Conservation (phyloP, 306 rosid species). For the Cicer pinnatifidum region DNA sequence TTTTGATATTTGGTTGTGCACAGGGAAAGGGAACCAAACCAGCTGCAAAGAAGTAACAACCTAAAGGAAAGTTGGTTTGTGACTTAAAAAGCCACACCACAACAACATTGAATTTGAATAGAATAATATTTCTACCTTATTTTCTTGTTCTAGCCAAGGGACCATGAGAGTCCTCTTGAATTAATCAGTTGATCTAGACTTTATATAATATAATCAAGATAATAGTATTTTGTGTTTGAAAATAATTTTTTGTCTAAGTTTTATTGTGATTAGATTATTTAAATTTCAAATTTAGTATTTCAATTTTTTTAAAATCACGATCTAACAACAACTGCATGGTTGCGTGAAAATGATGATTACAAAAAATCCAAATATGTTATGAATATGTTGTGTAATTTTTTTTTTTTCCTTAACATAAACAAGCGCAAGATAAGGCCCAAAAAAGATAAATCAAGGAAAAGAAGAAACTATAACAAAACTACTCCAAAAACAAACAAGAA, state of each 20-base stretch:
- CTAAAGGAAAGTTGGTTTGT: conserved; percentile 8
- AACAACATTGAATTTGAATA: conserved; percentile 1
- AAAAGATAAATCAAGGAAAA: too few species aligned
- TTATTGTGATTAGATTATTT: too few species aligned
- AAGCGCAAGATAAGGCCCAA: too few species aligned
- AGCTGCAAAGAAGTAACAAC: conserved; percentile 59
- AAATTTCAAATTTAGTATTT: too few species aligned
- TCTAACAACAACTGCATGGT: too few species aligned
- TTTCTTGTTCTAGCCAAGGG: conserved; percentile 8
- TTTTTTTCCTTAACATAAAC: too few species aligned
- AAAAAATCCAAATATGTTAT: too few species aligned
- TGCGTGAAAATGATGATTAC: too few species aligned
- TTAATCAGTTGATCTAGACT: conserved; percentile 27
- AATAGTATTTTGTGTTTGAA: not conserved
- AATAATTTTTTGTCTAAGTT: not conserved
- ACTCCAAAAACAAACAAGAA: too few species aligned
- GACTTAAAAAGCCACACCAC: not conserved
- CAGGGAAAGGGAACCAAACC: conserved; percentile 78
- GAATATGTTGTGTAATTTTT: too few species aligned
- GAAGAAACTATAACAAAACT: too few species aligned
- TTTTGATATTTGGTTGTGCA: conserved; percentile 20
- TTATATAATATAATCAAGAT: conserved; percentile 28
- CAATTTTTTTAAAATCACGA: too few species aligned
- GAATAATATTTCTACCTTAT: not conserved
- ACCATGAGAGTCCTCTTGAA: not conserved